Evolutionary conservation across 371 early-diverging fungal genomes (phyloP), one percentile per base, ranked within the genome.

Genomic region (Circinella minor): DNA sequence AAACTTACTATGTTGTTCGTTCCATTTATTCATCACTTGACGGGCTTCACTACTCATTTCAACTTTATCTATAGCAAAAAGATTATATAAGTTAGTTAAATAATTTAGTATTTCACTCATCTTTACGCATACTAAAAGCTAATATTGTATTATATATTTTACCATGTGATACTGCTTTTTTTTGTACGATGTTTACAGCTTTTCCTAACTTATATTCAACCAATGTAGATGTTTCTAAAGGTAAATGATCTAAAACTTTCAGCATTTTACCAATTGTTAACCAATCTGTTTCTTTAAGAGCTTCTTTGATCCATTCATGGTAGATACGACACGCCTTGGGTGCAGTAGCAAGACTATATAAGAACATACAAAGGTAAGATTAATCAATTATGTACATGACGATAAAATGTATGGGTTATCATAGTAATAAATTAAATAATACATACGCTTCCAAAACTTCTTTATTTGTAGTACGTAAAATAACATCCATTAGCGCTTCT

Each of bases 261-360:
- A 57, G 27, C 57, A 57, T 57, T 57, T 34, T 57, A 27, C 34
- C 57, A 4, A 57, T 18, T 7, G 34, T 34, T 4, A 57, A 20
- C 57, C 57, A 57, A 27, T 57, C 57, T 4, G 5, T 6, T 10
- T 57, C 57, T 34, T 34, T 57, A 1, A 57, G 27, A 4, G 57
- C 57, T 7, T 34, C 18, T 57, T 57, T 57, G 34, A 57, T 57
- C 57, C 57, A 57, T 57, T 57, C 57, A 57, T 57, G 57, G 14
- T 57, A 57, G 14, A 10, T 57, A n/a, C 57, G 57, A 34, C 57
- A 57, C 0, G 57, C 57, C 14, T 57, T 57, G 5, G 57, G 14
- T 7, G 57, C 18, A 6, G 20, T 34, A 4, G 57, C 57, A 18
- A 57, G 57, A 4, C 57, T 57, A 57, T 13, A 5, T 10, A 34